Evolutionary conservation across 192 early-diverging fungal species (phyloP).

Genomic region (Powellomyces hirtus): DNA sequence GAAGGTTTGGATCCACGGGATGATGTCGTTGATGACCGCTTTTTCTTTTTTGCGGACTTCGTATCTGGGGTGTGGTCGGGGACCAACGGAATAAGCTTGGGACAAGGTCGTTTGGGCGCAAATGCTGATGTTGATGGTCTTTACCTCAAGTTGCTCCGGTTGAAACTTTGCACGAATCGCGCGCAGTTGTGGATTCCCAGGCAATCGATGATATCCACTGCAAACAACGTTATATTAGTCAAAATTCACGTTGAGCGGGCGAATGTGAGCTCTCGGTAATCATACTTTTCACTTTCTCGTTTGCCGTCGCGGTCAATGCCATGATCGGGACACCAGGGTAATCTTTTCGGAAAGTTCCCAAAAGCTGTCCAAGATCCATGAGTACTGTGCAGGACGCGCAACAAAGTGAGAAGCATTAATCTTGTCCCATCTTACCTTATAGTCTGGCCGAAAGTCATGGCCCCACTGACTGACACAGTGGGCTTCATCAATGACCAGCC

Average conservation of each 20-base stretch:
- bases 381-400: not conserved
- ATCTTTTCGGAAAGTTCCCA: slow-evolving; percentile 60
- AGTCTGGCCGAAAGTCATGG: slow-evolving; percentile 95
- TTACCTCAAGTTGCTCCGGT: slow-evolving; percentile 77
- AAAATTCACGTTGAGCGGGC: not conserved
- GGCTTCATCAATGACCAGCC: slow-evolving; percentile 94
- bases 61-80: too few relatives aligned
- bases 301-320: slow-evolving; percentile 95
- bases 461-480: slow-evolving; percentile 98
- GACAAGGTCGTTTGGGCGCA: too few relatives aligned
- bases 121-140: too few relatives aligned
- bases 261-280: not conserved
- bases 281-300: slow-evolving; percentile 72
- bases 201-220: slow-evolving; percentile 72
- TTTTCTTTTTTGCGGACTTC: slow-evolving; percentile 60
- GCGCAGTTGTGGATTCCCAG: slow-evolving; percentile 70
- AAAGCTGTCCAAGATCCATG: slow-evolving; percentile 30
- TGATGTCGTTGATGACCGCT: slow-evolving; percentile 68
- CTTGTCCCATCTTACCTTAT: slow-evolving; percentile 49
- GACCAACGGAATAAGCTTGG: too few relatives aligned
- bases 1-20: slow-evolving; percentile 61
- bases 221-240: not conserved
- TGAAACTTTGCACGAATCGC: slow-evolving; percentile 82
- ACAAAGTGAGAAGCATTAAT: not conserved
- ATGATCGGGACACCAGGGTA: slow-evolving; percentile 84